phyloP scores from a whole-genome alignment of 768 basidiomycete genomes.

The Chalciporus pseudorubinellus region DNA sequence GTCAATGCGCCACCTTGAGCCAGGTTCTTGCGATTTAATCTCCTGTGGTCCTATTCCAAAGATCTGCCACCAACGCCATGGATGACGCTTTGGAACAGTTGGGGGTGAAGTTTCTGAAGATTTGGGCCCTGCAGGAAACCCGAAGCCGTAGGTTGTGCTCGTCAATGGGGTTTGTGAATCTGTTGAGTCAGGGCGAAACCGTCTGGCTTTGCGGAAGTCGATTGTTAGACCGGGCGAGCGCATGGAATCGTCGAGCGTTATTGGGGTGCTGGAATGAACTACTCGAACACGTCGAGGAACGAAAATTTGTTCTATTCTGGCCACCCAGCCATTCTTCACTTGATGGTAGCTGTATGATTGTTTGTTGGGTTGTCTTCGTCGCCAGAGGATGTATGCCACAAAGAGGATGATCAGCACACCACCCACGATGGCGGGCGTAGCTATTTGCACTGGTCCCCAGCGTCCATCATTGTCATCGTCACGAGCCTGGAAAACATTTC shows the following conservation, averaged over 20 bases:
- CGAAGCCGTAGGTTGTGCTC: not conserved
- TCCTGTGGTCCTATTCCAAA: slow-evolving; percentile 26
- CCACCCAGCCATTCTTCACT: slow-evolving; percentile 13
- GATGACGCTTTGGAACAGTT: not conserved
- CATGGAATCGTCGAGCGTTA: slow-evolving; percentile 27
- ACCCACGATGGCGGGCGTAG: slow-evolving; percentile 34
- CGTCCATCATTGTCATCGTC: not conserved
- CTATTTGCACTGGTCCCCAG: slow-evolving; percentile 35
- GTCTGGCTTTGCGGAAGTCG: slow-evolving; percentile 9
- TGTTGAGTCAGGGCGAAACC: slow-evolving; percentile 22
- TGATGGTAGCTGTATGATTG: slow-evolving; percentile 11
- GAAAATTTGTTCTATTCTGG: slow-evolving; percentile 17
- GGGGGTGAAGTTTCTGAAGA: slow-evolving; percentile 4
- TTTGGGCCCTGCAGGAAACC: slow-evolving; percentile 10
- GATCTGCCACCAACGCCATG: slow-evolving; percentile 25
- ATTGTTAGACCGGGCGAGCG: not conserved
- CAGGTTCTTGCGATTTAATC: slow-evolving; percentile 23
- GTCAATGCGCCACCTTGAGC: slow-evolving; percentile 22
- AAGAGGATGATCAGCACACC: slow-evolving; percentile 26
- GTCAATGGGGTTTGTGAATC: slow-evolving; percentile 31
- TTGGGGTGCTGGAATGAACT: slow-evolving; percentile 9
- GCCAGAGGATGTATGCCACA: slow-evolving; percentile 22
- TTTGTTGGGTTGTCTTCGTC: slow-evolving; percentile 12
- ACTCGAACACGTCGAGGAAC: slow-evolving; percentile 13
- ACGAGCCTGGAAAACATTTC: slow-evolving; percentile 15